A percentile compares a stretch with the other conserved stretches of the same genome.
phyloP scores from a whole-genome alignment of 2,329 filamentous ascomycete genomes.

The Colletotrichum spaethianum region DNA sequence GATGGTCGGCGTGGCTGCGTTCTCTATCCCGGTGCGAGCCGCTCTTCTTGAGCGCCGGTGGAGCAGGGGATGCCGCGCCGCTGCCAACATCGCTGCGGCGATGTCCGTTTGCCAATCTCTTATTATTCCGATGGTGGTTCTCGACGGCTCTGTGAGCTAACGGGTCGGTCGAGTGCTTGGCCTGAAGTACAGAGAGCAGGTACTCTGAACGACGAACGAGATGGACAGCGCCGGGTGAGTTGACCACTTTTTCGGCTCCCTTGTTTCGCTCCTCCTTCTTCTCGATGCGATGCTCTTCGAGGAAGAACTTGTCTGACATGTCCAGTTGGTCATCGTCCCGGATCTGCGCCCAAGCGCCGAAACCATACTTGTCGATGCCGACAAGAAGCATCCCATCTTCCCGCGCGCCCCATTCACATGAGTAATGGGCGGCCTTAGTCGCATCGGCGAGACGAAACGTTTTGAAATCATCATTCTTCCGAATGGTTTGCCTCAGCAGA shows the following conservation, averaged over 20 bases:
- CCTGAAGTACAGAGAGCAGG: slow-evolving; percentile 92
- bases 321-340: slow-evolving; percentile 91
- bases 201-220: slow-evolving; percentile 96
- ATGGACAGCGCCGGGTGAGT: slow-evolving; percentile 97
- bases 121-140: slow-evolving; percentile 95
- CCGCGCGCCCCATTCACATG: slow-evolving; percentile 89
- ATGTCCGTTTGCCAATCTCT: slow-evolving; percentile 77
- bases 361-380: slow-evolving; percentile 93
- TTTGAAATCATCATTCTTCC: slow-evolving; percentile 76
- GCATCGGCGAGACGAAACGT: slow-evolving; percentile 92
- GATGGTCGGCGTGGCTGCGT: slow-evolving; percentile 62
- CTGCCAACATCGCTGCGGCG: slow-evolving; percentile 72
- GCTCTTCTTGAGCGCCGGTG: slow-evolving; percentile 64
- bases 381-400: slow-evolving; percentile 98
- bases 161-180: slow-evolving; percentile 83
- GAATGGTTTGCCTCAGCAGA: slow-evolving; percentile 82
- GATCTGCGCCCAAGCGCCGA: slow-evolving; percentile 95
- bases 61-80: slow-evolving; percentile 80
- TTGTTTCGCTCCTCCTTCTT: slow-evolving; percentile 94
- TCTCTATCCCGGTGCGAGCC: slow-evolving; percentile 64
- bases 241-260: slow-evolving; percentile 83
- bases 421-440: slow-evolving; percentile 92
- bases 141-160: slow-evolving; percentile 85
- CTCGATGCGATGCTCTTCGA: slow-evolving; percentile 98
- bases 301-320: slow-evolving; percentile 91